A percentile compares a stretch with the other conserved stretches of the same genome.
phyloP scores from a whole-genome alignment of 176 grass and related monocot species.

The Musa beccarii region DNA sequence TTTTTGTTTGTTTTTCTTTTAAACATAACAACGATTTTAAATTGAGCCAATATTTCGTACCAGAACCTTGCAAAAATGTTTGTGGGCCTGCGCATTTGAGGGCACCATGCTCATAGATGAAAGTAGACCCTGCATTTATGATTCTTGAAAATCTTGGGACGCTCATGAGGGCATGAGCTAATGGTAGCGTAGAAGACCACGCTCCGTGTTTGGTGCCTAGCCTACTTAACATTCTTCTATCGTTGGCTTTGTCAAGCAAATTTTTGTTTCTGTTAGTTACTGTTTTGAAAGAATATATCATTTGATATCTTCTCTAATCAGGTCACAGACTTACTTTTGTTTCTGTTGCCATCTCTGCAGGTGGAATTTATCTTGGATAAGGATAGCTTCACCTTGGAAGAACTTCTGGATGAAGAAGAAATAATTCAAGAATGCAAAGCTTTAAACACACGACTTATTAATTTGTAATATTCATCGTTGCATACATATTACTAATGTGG shows the following conservation, averaged over 20 bases:
- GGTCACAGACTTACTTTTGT: not conserved
- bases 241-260: not conserved
- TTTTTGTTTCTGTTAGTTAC: not conserved
- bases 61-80: not conserved
- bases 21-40: not conserved
- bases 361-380: conserved; percentile 20
- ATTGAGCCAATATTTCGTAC: not conserved
- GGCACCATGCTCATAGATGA: too few species aligned
- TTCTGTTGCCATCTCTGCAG: not conserved
- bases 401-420: conserved; percentile 19
- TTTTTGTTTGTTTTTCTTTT: too few species aligned
- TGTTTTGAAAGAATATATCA: not conserved
- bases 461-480: conserved; percentile 16
- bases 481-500: not conserved
- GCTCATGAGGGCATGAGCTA: not conserved
- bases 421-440: conserved; percentile 25
- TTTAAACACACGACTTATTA: conserved; percentile 2
- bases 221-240: not conserved
- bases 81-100: too few species aligned
- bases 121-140: too few species aligned
- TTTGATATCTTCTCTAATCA: not conserved
- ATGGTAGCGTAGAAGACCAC: not conserved
- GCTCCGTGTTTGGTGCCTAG: not conserved
- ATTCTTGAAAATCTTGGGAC: too few species aligned
- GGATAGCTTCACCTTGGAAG: conserved; percentile 12